Evolutionary conservation across 106 monocot species (phyloP).

Genomic region (Chionographis japonica): DNA sequence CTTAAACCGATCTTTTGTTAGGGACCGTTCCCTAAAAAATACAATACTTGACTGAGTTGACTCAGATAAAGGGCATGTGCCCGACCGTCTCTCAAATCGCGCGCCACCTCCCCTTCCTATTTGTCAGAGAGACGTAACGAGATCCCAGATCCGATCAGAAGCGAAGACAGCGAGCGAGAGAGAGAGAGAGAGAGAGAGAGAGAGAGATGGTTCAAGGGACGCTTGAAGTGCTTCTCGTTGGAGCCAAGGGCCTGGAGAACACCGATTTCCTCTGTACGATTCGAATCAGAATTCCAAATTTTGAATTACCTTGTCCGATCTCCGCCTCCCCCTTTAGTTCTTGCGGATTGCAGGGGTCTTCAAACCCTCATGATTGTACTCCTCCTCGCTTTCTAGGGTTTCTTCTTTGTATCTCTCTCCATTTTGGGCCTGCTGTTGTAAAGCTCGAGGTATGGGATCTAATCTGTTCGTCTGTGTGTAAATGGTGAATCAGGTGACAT

Average conservation of each 20-base stretch:
- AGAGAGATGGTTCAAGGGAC: conserved; percentile 6
- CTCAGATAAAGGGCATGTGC: no score
- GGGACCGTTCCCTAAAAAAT: no score
- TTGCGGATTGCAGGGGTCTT: no score
- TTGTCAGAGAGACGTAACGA: no score
- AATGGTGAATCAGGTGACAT: conserved; percentile 25
- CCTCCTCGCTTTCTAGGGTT: neutral
- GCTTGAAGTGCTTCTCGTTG: conserved; percentile 16
- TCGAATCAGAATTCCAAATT: neutral
- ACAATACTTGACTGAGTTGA: no score
- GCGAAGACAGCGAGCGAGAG: neutral
- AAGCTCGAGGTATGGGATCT: neutral
- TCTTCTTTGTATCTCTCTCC: neutral
- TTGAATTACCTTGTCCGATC: no score
- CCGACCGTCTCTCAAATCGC: no score
- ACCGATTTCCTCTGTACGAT: conserved; percentile 47
- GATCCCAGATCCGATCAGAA: neutral
- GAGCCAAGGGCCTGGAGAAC: conserved; percentile 50
- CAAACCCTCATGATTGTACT: neutral
- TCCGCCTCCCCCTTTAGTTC: no score
- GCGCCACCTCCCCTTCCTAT: no score
- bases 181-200: neutral
- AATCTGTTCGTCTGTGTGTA: neutral
- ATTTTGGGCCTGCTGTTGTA: neutral
- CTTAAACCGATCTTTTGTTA: no score